phyloP scores from a whole-genome alignment of 2,329 filamentous ascomycete species.

The Talaromyces islandicus region DNA sequence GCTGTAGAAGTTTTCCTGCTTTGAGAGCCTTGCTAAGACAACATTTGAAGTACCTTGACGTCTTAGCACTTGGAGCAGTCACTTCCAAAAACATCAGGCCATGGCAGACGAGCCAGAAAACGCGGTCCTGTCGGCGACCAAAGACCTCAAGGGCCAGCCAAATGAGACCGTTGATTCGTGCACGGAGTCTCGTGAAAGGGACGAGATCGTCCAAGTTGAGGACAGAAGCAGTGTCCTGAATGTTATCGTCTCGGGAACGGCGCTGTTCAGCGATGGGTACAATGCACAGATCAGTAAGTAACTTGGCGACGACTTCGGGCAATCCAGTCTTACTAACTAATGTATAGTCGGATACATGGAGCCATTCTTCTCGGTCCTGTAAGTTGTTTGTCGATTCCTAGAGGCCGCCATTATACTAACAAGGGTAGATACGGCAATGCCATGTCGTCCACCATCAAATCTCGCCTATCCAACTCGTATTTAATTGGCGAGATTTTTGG shows the following conservation, averaged over 20 bases:
- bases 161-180: neutral
- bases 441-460: conserved; percentile 14
- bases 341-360: conserved; percentile 6
- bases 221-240: conserved; percentile 24
- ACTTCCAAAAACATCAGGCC: neutral
- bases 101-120: neutral
- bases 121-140: neutral
- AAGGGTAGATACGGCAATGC: neutral
- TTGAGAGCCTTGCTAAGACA: neutral
- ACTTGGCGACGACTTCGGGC: neutral
- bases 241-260: conserved; percentile 31
- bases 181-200: neutral
- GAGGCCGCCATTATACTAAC: neutral
- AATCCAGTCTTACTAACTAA: neutral
- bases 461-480: conserved; percentile 50
- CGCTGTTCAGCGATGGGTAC: conserved; percentile 34
- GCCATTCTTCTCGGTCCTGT: conserved; percentile 3
- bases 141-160: neutral
- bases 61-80: neutral
- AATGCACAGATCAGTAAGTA: conserved; percentile 29
- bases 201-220: conserved; percentile 1
- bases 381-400: neutral
- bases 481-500: conserved; percentile 54
- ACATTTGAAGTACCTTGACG: neutral
- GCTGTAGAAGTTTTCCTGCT: neutral